Base-by-base conservation (phyloP, 139 green algal species). In the Micractinium sp. region DNA sequence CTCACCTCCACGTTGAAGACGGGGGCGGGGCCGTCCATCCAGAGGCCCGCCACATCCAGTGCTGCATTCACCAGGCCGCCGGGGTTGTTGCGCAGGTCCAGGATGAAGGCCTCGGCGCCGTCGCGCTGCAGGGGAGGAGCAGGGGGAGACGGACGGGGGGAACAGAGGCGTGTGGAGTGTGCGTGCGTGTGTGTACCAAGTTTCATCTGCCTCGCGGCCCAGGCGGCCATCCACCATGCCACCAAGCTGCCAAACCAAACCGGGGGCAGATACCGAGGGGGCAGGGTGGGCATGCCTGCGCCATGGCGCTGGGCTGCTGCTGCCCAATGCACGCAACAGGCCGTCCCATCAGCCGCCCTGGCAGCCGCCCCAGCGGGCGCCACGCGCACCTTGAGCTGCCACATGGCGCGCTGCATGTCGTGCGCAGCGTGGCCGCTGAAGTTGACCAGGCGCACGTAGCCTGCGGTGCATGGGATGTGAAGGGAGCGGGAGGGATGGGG, bases 61-160 rank as follows among this genome's bases (percentile, higher is more conserved):
- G 93, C 93, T 25, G 94, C 89, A 16, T 92, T 91, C 69, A 99
- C 96, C 78, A 99, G 92, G 20, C 97, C 97, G 19, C 97, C 97
- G 23, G 96, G 96, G 92, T 99, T 99, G 93, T 96, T 95, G 39
- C 97, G 93, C 84, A 99, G 90, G 90, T 99, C 97, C 53, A 99
- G 93, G 63, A 99, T 97, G 93, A 97, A 99, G 31, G 83, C 92
- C 38, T 94, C 87, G 5, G 91, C 95, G 22, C 97, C 97, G 47
- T 92, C 69, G 14, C 87, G 85, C 94, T 96, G 92, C 85, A 92
- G 67, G 20, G 5, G 33, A 23, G 76, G 38, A 22, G 35, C 23
- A 73, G 66, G 66, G 23, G 22, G 23, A 73, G 66, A 5, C 3
- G 66, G 22, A 29, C 9, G 25, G 66, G 66, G 47, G 47, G 47